A percentile compares a stretch with the other conserved stretches of the same genome.
Conservation (phyloP, 305 asterid genomes). For the Fraxinus baroniana region DNA sequence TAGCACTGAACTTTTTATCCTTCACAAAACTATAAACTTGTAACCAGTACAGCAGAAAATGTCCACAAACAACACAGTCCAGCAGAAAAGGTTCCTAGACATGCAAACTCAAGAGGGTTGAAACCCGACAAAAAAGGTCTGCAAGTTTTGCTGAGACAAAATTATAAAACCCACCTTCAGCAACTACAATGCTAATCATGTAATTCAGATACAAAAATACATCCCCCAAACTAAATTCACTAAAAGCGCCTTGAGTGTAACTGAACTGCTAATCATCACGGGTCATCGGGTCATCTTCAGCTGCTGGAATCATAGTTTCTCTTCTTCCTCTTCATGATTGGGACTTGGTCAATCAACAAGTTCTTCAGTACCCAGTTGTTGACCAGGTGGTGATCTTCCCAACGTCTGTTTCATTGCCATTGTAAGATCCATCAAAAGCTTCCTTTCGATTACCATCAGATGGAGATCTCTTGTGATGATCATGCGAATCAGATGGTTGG, state of each 20-base stretch:
- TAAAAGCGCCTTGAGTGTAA: neutral
- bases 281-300: slow-evolving; percentile 12
- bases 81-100: neutral
- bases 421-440: neutral
- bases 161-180: slow-evolving; percentile 21
- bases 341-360: neutral
- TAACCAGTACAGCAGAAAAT: neutral
- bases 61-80: neutral
- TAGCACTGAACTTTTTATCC: neutral
- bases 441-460: neutral
- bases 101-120: neutral
- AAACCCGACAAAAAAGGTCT: neutral
- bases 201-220: neutral
- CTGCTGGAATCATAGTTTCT: slow-evolving; percentile 30
- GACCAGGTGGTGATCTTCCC: slow-evolving; percentile 18
- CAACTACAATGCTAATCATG: slow-evolving; percentile 25
- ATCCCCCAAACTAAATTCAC: neutral
- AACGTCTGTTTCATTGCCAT: slow-evolving; percentile 4
- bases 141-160: neutral
- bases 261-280: slow-evolving; percentile 7
- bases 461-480: neutral
- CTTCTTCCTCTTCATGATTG: slow-evolving; percentile 22
- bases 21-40: neutral
- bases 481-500: slow-evolving; percentile 4
- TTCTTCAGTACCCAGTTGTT: neutral